These are phyloP conservation scores for Astrothelium macrocarpum DNA, from an alignment of 495 filamentous ascomycete genomes.

Conservation along the genomic window DNA sequence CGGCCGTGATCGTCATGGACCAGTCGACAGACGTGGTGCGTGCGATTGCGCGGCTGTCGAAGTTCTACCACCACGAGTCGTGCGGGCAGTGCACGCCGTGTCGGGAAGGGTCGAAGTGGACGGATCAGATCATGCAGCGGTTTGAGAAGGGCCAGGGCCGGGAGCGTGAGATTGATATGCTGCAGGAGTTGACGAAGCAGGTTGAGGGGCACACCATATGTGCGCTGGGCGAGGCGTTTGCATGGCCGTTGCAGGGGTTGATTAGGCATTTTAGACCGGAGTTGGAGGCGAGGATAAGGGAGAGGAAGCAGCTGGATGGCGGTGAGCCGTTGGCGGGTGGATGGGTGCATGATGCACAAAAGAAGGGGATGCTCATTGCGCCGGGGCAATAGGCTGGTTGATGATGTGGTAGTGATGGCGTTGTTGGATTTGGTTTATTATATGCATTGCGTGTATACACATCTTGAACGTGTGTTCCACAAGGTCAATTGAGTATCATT, in stretches of 20 bases:
- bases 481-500: too few species aligned
- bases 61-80: constrained; percentile 97
- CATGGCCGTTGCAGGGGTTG: constrained; percentile 95
- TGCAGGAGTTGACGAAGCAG: constrained; percentile 98
- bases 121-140: constrained; percentile 94
- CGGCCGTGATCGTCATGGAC: constrained; percentile 98
- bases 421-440: background rate
- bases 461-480: background rate
- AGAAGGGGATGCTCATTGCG: constrained; percentile 73
- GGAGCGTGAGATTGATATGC: constrained; percentile 94
- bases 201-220: constrained; percentile 99
- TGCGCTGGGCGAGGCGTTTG: constrained; percentile 93
- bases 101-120: constrained; percentile 96
- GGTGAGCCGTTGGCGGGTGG: constrained; percentile 73
- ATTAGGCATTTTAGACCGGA: constrained; percentile 97
- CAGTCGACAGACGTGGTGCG: constrained; percentile 93
- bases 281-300: constrained; percentile 76
- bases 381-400: constrained; percentile 59
- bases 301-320: constrained; percentile 58
- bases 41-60: constrained; percentile 80
- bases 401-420: background rate
- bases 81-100: constrained; percentile 98
- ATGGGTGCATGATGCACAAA: constrained; percentile 66
- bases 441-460: background rate
- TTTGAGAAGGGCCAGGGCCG: constrained; percentile 85